Percentiles rank a stretch among this genome's conserved stretches.
These are phyloP conservation scores for Arthromyces matolae DNA, from an alignment of 768 basidiomycete genomes.

Conservation along the genomic window DNA sequence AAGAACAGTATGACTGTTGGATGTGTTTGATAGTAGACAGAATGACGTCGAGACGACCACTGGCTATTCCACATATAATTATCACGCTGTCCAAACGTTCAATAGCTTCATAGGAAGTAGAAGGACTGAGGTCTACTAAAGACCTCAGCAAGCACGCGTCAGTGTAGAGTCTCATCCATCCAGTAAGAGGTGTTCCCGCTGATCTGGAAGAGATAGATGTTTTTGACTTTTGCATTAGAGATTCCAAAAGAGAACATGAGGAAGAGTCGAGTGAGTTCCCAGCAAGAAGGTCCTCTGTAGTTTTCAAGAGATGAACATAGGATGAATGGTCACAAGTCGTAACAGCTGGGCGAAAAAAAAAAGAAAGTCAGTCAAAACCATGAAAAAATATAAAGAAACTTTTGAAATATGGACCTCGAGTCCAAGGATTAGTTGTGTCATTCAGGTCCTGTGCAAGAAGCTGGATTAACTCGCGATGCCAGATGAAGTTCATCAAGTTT, in stretches of 20 bases:
- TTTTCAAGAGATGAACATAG: slow-evolving; percentile 8
- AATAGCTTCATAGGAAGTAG: slow-evolving; percentile 43
- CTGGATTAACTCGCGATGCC: slow-evolving; percentile 13
- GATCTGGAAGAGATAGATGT: slow-evolving; percentile 43
- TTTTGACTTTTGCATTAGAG: slow-evolving; percentile 39
- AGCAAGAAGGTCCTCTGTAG: slow-evolving; percentile 7
- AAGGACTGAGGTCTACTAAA: slow-evolving; percentile 33
- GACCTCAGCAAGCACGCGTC: slow-evolving; percentile 65
- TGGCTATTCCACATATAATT: slow-evolving; percentile 78
- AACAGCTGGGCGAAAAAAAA: slow-evolving; percentile 4
- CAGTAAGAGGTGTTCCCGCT: slow-evolving; percentile 27
- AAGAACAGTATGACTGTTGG: slow-evolving; percentile 38
- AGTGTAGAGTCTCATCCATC: slow-evolving; percentile 73
- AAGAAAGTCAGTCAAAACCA: not conserved
- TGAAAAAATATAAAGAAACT: not conserved
- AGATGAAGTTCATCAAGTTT: slow-evolving; percentile 13
- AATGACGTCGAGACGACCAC: slow-evolving; percentile 56
- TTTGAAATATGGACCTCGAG: no score
- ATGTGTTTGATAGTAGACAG: slow-evolving; percentile 56
- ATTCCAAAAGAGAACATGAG: slow-evolving; percentile 26
- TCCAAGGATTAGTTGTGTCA: slow-evolving; percentile 11
- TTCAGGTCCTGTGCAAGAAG: slow-evolving; percentile 12
- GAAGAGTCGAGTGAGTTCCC: slow-evolving; percentile 2
- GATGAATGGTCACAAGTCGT: slow-evolving; percentile 4
- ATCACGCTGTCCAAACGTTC: slow-evolving; percentile 72